A percentile compares a stretch with the other conserved stretches of the same genome.
phyloP scores from a whole-genome alignment of 2,329 filamentous ascomycete species.

The Penicillium griseofulvum region DNA sequence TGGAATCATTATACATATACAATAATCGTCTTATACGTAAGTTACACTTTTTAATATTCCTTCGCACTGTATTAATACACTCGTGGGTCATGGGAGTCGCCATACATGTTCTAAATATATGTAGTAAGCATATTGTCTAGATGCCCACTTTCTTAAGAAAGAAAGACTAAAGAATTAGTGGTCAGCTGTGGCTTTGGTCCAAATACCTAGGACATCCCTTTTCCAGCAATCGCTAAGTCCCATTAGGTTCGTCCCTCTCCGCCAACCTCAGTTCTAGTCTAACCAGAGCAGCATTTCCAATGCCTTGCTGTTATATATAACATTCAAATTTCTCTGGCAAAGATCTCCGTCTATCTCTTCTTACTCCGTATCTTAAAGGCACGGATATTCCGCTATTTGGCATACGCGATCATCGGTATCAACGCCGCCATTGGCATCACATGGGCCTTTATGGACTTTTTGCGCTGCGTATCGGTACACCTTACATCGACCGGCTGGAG shows the following conservation, averaged over 20 bases:
- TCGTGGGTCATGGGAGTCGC: constrained; percentile 8
- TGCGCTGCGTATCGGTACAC: constrained; percentile 17
- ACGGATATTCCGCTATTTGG: constrained; percentile 15
- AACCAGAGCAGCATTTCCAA: constrained; percentile 16
- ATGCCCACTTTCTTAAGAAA: neutral
- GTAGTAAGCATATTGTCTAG: constrained; percentile 1
- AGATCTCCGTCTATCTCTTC: constrained; percentile 21
- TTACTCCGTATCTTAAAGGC: constrained; percentile 23
- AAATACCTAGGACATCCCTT: constrained; percentile 24
- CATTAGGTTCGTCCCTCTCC: constrained; percentile 8
- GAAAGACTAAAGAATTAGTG: constrained; percentile 8
- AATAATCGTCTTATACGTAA: constrained; percentile 19
- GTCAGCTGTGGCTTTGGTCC: constrained; percentile 17
- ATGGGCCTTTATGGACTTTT: constrained; percentile 19
- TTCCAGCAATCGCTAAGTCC: constrained; percentile 15
- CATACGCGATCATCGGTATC: constrained; percentile 17
- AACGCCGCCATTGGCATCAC: constrained; percentile 18
- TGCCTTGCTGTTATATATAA: constrained; percentile 20
- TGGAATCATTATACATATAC: constrained; percentile 22
- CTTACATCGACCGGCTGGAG: constrained; percentile 20
- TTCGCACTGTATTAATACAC: neutral
- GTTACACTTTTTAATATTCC: neutral
- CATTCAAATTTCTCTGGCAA: constrained; percentile 16
- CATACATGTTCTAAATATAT: constrained; percentile 10
- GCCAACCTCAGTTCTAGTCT: neutral